Base-by-base conservation (phyloP, 306 rosid genomes). In the Rubus idaeus region DNA sequence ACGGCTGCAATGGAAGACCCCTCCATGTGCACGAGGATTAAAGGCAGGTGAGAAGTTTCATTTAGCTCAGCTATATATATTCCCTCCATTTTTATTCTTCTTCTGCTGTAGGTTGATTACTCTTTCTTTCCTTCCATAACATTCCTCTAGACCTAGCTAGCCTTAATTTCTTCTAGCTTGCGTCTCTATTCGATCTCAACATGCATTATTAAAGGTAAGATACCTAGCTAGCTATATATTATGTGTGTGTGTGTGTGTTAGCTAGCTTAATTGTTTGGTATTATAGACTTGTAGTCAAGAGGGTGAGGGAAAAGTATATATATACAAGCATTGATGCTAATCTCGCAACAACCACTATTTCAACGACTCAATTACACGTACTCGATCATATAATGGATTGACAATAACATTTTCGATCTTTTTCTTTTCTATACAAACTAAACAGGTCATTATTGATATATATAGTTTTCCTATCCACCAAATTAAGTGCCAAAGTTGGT, bases 21-120 rank as follows among this genome's bases (percentile, higher is more conserved):
- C 91, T 76, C 97, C 97, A 91, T 89, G 97, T 91, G 97, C 91
- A 80, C 37, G 41, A 77, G 83, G 86, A 84, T 85, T 89, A 83
- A 81, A 79, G 82, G 84, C 85, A 78, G 85, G 87, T 76, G 76
- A 80, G 35, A 23, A 37, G 23, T 64, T 63, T 7, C 3, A 21
- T 23, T 61, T 4, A 12, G 21, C 21, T 37, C 45, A 63, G 21
- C 47, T 35, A 14, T 64, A 60, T 35, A 14, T 64, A 60, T 68
- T 78, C 77, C 55, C 70, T 64, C 45, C 58, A 73, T 14, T 70
- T 68, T 30, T 30, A 30, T 30, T 53, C 42, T 70, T 73, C 72
- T 78, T 21, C 73, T 46, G 37, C 51, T 6, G 26, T 1, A 23
- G 78, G 62, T 71, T 64, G 74, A 61, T 46, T 37, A 1, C 11